A percentile compares a stretch with the other conserved stretches of the same genome.
These are phyloP conservation scores for Vicia villosa DNA, from an alignment of 306 rosid species.

Conservation along the genomic window DNA sequence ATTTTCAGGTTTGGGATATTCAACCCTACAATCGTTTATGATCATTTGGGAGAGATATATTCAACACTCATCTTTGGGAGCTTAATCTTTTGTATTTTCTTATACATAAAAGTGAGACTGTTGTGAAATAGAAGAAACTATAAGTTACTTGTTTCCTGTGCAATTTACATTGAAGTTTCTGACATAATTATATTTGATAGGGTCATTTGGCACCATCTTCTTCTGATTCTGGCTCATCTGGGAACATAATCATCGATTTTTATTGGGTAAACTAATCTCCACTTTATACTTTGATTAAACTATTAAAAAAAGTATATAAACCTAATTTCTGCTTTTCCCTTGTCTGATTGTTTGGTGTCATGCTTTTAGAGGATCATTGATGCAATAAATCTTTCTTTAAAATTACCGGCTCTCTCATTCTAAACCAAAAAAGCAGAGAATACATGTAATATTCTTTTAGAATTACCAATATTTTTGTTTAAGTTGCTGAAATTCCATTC, in stretches of 20 bases:
- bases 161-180: slow-evolving; percentile 31
- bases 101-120: slow-evolving; percentile 80
- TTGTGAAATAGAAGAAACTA: slow-evolving; percentile 12
- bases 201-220: slow-evolving; percentile 95
- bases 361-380: slow-evolving; percentile 1
- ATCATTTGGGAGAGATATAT: slow-evolving; percentile 94
- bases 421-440: slow-evolving; percentile 1
- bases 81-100: slow-evolving; percentile 79
- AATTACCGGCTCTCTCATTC: slow-evolving; percentile 13
- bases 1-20: slow-evolving; percentile 88
- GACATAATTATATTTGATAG: slow-evolving; percentile 47
- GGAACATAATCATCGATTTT: slow-evolving; percentile 85
- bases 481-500: neutral
- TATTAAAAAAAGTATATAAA: too few species aligned
- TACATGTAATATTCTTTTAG: slow-evolving; percentile 8
- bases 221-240: slow-evolving; percentile 86
- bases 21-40: slow-evolving; percentile 82
- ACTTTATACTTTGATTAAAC: slow-evolving; percentile 3
- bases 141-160: slow-evolving; percentile 13
- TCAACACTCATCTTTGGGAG: slow-evolving; percentile 91
- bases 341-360: neutral
- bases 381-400: slow-evolving; percentile 22
- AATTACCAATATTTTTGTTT: neutral
- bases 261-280: slow-evolving; percentile 74
- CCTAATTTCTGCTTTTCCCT: too few species aligned